A percentile compares a stretch with the other conserved stretches of the same genome.
Evolutionary conservation across 1,139 yeast species (phyloP).

Genomic region (Protomyces arabidopsidicola): DNA sequence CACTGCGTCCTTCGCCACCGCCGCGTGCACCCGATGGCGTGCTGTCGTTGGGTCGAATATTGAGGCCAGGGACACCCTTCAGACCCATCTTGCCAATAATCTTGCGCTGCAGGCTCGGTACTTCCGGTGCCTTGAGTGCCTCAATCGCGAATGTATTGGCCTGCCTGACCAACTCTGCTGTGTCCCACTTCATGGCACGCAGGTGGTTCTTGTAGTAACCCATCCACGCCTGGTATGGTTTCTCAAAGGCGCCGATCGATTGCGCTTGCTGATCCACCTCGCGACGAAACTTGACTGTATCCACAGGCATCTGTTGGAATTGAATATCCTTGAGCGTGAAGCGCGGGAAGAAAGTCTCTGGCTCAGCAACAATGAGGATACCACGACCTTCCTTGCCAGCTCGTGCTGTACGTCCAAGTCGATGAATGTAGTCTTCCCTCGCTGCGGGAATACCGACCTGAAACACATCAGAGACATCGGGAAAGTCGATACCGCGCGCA

Average conservation of each 20-base stretch:
- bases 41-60: conserved; percentile 11
- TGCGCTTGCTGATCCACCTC: conserved; percentile 7
- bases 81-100: conserved; percentile 27
- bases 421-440: conserved; percentile 95
- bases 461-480: conserved; percentile 94
- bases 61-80: conserved; percentile 25
- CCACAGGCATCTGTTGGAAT: conserved; percentile 11
- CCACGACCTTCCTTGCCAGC: conserved; percentile 87
- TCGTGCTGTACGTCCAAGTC: conserved; percentile 98
- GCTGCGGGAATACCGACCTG: conserved; percentile 99
- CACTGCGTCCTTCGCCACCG: conserved; percentile 5
- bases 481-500: conserved; percentile 95
- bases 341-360: conserved; percentile 87
- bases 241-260: conserved; percentile 10
- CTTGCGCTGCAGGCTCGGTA: conserved; percentile 18
- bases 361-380: conserved; percentile 88
- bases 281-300: background rate
- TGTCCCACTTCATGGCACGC: conserved; percentile 11
- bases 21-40: conserved; percentile 2
- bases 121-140: conserved; percentile 20
- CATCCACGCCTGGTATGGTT: conserved; percentile 26
- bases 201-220: conserved; percentile 24
- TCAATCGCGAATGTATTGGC: conserved; percentile 15
- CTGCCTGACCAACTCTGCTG: conserved; percentile 12
- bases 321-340: conserved; percentile 50